These are phyloP conservation scores for Rhodamnia rubescens DNA, from an alignment of 345 rosid genomes.

Conservation along the genomic window DNA sequence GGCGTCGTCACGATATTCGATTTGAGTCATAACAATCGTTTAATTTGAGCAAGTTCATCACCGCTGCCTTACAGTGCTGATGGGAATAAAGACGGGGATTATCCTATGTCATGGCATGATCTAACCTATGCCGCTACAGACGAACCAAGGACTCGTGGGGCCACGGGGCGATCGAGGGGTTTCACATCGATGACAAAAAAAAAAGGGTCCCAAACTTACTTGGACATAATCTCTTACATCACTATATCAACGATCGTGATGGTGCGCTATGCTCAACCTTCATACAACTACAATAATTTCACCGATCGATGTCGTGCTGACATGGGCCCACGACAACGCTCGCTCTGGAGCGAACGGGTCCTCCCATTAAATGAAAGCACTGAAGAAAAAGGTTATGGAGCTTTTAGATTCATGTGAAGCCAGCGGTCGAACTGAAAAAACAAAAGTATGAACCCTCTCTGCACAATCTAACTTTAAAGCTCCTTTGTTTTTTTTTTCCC, in stretches of 20 bases:
- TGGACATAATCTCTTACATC: not conserved
- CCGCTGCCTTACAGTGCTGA: not conserved
- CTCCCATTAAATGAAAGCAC: not conserved
- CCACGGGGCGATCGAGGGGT: not conserved
- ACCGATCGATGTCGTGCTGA: not conserved
- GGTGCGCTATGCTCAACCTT: not conserved
- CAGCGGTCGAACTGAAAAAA: not conserved
- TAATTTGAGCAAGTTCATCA: not conserved
- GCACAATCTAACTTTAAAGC: not conserved
- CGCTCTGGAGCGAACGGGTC: not conserved
- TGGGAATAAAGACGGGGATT: not conserved
- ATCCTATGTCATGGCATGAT: not conserved
- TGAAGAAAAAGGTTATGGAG: not conserved
- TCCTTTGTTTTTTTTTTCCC: too few relatives aligned
- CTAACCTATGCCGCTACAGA: not conserved
- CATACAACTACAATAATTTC: not conserved
- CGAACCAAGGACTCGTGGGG: not conserved
- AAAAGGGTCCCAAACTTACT: not conserved
- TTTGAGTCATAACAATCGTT: not conserved
- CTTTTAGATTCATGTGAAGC: not conserved
- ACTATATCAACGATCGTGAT: not conserved
- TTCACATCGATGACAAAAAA: not conserved
- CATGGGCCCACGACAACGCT: not conserved
- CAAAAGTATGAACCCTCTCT: not conserved
- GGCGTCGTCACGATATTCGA: fast-evolving